Evolutionary conservation across 805 yeast species (phyloP), one percentile per base, ranked within the genome.

Genomic region (Nakazawaea pomicola): DNA sequence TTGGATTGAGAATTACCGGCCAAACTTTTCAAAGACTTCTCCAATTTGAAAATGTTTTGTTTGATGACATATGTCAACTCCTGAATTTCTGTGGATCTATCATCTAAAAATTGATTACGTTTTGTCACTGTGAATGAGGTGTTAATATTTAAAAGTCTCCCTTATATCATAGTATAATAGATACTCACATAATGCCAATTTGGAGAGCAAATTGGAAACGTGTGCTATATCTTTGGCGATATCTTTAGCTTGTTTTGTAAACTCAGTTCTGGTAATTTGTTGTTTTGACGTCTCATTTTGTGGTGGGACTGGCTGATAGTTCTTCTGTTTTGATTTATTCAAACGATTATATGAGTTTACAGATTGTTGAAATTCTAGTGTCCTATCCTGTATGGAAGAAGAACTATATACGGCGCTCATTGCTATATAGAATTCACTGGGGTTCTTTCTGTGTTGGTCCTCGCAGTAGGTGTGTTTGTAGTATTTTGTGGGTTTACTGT

Each of bases 301-400:
- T 10, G 11, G 27, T 25, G 11, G 24, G 4, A 16, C 43, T 45
- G 48, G 47, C 43, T 54, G 52, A 41, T 48, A 50, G 49, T 47
- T 52, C 41, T 44, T 46, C 36, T 54, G 52, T 51, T 57, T 46
- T 66, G 67, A 53, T 75, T 70, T 52, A 76, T 69, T 41, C 77
- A 42, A 74, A 51, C 77, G 78, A 56, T 81, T 80, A 60, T 82
- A 81, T 2, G 90, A 77, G 34, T 78, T 64, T 23, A 91, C 96
- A 56, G 96, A 88, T 55, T 89, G 90, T 51, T 89, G 91, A 67
- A 91, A 91, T 69, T 91, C 98, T 47, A 77, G 71, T 7, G 98
- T 91, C 50, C 99, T 72, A 63, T 91, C 95, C 57, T 84, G 91
- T 30, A 79, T 68, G 25, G 53, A 57, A 8, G n/a, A n/a, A n/a